Evolutionary conservation across 106 monocot species (phyloP), one percentile per base, ranked within the genome.

Genomic region (Platanthera guangdongensis): DNA sequence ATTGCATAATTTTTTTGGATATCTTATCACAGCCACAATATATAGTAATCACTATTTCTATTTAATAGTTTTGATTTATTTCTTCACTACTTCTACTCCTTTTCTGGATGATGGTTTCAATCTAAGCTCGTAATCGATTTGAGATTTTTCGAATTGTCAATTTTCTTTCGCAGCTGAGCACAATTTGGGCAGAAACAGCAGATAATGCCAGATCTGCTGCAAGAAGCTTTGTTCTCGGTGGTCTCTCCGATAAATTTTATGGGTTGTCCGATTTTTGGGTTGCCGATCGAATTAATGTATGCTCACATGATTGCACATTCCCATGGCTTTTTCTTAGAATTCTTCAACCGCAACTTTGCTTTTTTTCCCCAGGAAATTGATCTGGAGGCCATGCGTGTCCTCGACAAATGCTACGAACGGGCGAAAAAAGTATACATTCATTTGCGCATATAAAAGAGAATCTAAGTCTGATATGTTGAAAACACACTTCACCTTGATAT

Each of bases 131-230:
- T 14, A 39, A 48, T 47, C 1, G 16, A 70, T 47, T n/a, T 70
- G 47, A 5, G 65, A 65, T 65, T 65, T 65, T 32, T 65, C 25
- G 8, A 65, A 32, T 9, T 32, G 9, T 65, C 10, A 59, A 9
- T n/a, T 57, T 70, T 47, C 0, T 75, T 80, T 78, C 74, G 57
- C 88, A 94, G 94, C 51, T 90, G 79, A 90, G 94, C 81, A 94
- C 94, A 74, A 94, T 94, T 78, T 94, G 94, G 94, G 88, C 88
- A 65, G 90, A 94, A 85, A 94, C 94, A 55, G 80, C 90, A 65
- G 88, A 90, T 13, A 94, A 88, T 87, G 94, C 94, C 18, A 88
- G 94, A 67, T 94, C 86, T 69, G 94, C 94, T 77, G 94, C 90
- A 59, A 79, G 94, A 15, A 83, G 69, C 47, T 86, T 84, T 87